Conservation (phyloP, 2,329 filamentous ascomycete genomes). For the Ophiostoma pallidulum region DNA sequence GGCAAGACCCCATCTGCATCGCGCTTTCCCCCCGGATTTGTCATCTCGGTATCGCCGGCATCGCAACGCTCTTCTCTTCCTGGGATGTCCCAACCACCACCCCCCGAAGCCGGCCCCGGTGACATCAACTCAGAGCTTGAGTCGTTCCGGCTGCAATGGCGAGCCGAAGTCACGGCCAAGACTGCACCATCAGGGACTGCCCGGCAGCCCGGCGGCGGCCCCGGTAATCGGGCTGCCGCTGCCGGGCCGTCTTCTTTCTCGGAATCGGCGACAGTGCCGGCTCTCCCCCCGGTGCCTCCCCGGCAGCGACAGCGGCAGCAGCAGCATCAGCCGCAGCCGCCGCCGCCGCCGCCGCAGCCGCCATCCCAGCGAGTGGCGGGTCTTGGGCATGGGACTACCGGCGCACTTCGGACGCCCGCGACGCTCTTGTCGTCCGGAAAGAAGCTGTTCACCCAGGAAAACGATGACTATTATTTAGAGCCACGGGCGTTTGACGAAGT, state of each 20-base stretch:
- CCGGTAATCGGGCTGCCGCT: not conserved
- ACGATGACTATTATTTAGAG: constrained; percentile 28
- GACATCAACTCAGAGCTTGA: constrained; percentile 63
- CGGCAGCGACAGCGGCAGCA: not conserved
- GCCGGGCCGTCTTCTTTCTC: not conserved
- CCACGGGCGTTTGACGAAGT: constrained; percentile 28
- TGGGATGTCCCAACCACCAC: constrained; percentile 10
- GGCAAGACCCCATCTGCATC: not conserved
- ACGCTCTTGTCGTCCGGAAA: constrained; percentile 17
- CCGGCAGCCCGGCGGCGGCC: not conserved
- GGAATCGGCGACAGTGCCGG: not conserved
- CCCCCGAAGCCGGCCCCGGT: not conserved
- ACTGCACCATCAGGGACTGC: constrained; percentile 17
- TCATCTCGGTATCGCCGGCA: not conserved
- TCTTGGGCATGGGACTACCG: constrained; percentile 5
- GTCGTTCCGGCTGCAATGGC: constrained; percentile 78
- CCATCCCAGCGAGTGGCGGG: not conserved
- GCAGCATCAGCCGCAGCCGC: not conserved
- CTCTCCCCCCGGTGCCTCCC: not conserved
- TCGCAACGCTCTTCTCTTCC: not conserved
- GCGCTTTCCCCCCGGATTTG: constrained; percentile 7
- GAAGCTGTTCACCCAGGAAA: constrained; percentile 23
- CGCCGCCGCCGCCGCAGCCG: not conserved
- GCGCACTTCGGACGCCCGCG: constrained; percentile 12
- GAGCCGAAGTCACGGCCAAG: constrained; percentile 58